phyloP scores from a whole-genome alignment of 2,329 filamentous ascomycete species.

The Diaporthe destruens region DNA sequence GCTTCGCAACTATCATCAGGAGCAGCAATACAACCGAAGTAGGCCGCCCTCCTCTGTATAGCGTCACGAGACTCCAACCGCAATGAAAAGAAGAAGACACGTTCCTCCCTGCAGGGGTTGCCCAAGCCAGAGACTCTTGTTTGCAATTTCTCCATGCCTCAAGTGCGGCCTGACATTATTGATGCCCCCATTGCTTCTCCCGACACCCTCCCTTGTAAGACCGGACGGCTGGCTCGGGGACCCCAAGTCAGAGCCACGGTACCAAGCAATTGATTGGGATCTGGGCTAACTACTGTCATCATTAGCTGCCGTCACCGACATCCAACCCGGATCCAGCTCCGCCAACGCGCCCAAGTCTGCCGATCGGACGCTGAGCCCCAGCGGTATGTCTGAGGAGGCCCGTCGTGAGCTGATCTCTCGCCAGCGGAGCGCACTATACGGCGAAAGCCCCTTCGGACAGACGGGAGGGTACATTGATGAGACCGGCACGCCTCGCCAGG shows the following conservation, averaged over 20 bases:
- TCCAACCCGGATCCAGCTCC: constrained; percentile 56
- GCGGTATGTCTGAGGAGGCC: constrained; percentile 91
- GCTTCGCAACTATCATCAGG: constrained; percentile 99
- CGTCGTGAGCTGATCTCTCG: constrained; percentile 95
- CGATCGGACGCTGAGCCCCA: constrained; percentile 86
- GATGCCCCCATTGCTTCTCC: constrained; percentile 42
- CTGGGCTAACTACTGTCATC: constrained; percentile 49
- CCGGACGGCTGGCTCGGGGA: constrained; percentile 45
- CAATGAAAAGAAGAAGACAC: constrained; percentile 53
- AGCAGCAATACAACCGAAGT: constrained; percentile 99
- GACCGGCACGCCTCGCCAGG: constrained; percentile 70
- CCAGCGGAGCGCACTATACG: constrained; percentile 94
- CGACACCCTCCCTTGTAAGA: constrained; percentile 45
- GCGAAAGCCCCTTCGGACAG: constrained; percentile 78
- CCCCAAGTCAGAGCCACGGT: constrained; percentile 41
- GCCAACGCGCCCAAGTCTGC: constrained; percentile 69
- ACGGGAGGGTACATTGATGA: constrained; percentile 77
- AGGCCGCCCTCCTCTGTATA: constrained; percentile 84
- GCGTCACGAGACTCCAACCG: constrained; percentile 63
- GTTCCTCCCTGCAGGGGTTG: constrained; percentile 48
- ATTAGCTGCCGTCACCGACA: constrained; percentile 66
- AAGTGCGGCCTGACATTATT: constrained; percentile 42
- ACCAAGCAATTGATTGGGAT: constrained; percentile 37
- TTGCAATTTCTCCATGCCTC: constrained; percentile 39
- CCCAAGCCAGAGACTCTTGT: constrained; percentile 41